Evolutionary conservation across 768 basidiomycete species (phyloP).

Genomic region (Kwoniella dejecticola): DNA sequence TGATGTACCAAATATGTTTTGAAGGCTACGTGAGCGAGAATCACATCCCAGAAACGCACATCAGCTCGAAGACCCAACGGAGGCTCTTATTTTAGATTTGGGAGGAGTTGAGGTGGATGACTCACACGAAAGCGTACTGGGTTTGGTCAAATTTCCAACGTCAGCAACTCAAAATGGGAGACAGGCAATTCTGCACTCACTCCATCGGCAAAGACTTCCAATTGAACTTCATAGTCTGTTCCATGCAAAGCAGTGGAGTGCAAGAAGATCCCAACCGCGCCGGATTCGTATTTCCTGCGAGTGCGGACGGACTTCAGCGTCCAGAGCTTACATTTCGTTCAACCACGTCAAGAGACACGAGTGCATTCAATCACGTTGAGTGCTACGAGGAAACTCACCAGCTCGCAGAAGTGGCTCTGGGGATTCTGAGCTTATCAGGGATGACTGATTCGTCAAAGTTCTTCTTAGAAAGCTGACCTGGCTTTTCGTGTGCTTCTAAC

Average conservation of each 20-base stretch:
- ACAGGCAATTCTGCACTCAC: too few relatives aligned
- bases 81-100: too few relatives aligned
- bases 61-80: neutral
- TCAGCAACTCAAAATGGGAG: neutral
- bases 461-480: slow-evolving; percentile 77
- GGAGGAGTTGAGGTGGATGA: neutral
- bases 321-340: too few relatives aligned
- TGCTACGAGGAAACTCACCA: too few relatives aligned
- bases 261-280: slow-evolving; percentile 86
- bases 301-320: too few relatives aligned
- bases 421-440: slow-evolving; percentile 81
- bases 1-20: slow-evolving; percentile 80
- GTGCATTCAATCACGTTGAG: too few relatives aligned
- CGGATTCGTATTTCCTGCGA: slow-evolving; percentile 77
- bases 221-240: slow-evolving; percentile 85
- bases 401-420: slow-evolving; percentile 87
- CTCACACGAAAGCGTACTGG: slow-evolving; percentile 60
- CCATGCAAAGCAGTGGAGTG: slow-evolving; percentile 89
- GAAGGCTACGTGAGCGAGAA: slow-evolving; percentile 40
- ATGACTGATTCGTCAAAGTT: slow-evolving; percentile 80
- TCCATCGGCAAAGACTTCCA: slow-evolving; percentile 91
- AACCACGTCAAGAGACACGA: too few relatives aligned
- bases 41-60: neutral
- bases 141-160: neutral
- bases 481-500: slow-evolving; percentile 85